A percentile compares a stretch with the other conserved stretches of the same genome.
These are phyloP conservation scores for Tricladium varicosporioides DNA, from an alignment of 2,329 filamentous ascomycete genomes.

Conservation along the genomic window DNA sequence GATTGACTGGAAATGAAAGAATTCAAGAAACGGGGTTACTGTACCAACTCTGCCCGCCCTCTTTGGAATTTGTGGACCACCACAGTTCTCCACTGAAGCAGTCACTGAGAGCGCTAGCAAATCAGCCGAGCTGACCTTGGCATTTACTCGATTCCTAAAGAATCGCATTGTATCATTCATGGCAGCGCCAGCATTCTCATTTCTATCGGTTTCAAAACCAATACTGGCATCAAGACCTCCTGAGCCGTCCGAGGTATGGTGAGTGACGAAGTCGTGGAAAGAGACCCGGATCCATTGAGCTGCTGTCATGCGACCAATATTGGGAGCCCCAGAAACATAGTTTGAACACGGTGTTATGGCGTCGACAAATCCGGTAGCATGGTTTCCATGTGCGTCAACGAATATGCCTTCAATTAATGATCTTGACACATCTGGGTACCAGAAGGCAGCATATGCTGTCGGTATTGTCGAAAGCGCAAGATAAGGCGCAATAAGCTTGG, in stretches of 20 bases:
- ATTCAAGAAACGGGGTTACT: slow-evolving; percentile 37
- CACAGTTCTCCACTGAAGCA: slow-evolving; percentile 56
- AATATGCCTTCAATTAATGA: slow-evolving; percentile 24
- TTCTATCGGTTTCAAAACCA: slow-evolving; percentile 53
- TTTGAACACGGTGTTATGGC: slow-evolving; percentile 56
- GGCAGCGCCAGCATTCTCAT: slow-evolving; percentile 55
- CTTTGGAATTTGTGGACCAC: slow-evolving; percentile 49
- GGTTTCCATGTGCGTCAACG: slow-evolving; percentile 23
- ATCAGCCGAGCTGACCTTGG: slow-evolving; percentile 26
- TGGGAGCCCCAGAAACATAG: slow-evolving; percentile 48
- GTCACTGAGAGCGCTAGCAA: slow-evolving; percentile 53
- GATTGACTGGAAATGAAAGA: too few species aligned
- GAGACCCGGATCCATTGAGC: slow-evolving; percentile 59
- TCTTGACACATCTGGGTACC: slow-evolving; percentile 20
- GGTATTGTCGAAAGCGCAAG: not conserved
- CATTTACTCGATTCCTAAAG: slow-evolving; percentile 19
- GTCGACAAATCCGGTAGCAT: slow-evolving; percentile 44
- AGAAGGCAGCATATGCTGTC: slow-evolving; percentile 13
- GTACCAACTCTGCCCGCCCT: slow-evolving; percentile 45
- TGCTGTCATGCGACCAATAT: slow-evolving; percentile 53
- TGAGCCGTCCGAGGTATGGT: slow-evolving; percentile 43
- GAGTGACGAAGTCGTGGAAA: slow-evolving; percentile 60
- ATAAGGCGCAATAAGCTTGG: not conserved
- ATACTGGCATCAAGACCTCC: slow-evolving; percentile 59
- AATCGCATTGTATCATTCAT: slow-evolving; percentile 37